Percentiles rank a stretch among this genome's conserved stretches.
phyloP scores from a whole-genome alignment of 129 eudicot genomes.

The Flaveria trinervia region DNA sequence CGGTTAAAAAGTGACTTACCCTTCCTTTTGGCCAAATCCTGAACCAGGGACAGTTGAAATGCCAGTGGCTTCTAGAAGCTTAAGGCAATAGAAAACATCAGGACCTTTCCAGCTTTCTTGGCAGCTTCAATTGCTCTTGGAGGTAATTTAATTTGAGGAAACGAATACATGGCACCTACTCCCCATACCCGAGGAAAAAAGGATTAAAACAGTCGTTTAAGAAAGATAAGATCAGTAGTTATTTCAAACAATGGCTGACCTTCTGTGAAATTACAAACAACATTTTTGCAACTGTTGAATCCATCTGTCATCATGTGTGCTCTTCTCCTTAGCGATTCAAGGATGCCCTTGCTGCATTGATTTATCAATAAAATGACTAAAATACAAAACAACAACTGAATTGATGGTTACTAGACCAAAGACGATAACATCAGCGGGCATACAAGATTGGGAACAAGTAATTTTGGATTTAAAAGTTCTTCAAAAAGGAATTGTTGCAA shows the following conservation, averaged over 20 bases:
- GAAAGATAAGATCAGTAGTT: slow-evolving; percentile 1
- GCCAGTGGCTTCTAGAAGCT: slow-evolving; percentile 97
- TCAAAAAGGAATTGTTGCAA: slow-evolving; percentile 10
- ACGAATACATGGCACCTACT: slow-evolving; percentile 98
- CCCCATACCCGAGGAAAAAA: background rate
- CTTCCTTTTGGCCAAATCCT: slow-evolving; percentile 95
- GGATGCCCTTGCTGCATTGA: slow-evolving; percentile 86
- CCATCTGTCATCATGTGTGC: slow-evolving; percentile 98
- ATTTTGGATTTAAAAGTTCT: background rate
- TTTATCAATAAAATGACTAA: slow-evolving; percentile 19
- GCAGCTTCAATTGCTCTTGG: slow-evolving; percentile 94
- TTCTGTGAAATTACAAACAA: slow-evolving; percentile 96
- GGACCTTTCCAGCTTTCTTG: slow-evolving; percentile 76
- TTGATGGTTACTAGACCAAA: background rate
- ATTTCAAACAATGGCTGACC: slow-evolving; percentile 41
- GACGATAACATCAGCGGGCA: slow-evolving; percentile 14
- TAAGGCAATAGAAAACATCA: slow-evolving; percentile 95
- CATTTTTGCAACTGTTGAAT: slow-evolving; percentile 96
- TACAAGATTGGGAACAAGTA: background rate
- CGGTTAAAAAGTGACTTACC: slow-evolving; percentile 46
- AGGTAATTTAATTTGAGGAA: slow-evolving; percentile 91
- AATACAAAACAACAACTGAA: background rate
- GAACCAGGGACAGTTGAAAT: slow-evolving; percentile 99
- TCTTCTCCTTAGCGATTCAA: slow-evolving; percentile 92
- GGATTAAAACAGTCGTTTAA: background rate